Evolutionary conservation across 2,329 filamentous ascomycete species (phyloP).

Genomic region (Colletotrichum sp.): DNA sequence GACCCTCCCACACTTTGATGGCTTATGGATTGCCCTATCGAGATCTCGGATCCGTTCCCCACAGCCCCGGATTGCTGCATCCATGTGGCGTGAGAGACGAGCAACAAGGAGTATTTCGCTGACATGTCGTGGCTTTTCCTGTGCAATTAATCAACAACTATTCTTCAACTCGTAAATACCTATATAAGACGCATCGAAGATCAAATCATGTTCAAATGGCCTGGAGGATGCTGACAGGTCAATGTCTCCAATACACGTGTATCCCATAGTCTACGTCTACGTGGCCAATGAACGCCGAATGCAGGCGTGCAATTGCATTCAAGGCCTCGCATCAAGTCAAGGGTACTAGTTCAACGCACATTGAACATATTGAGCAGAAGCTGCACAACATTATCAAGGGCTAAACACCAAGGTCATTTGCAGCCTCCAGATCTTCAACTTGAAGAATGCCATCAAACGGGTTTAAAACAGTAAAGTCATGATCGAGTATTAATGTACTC

Average conservation of each 20-base stretch:
- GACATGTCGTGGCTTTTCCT: neutral
- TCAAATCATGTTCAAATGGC: neutral
- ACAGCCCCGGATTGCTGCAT: neutral
- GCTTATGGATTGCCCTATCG: neutral
- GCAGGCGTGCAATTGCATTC: neutral
- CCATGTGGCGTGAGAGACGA: neutral
- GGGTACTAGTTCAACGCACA: neutral
- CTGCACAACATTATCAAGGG: neutral
- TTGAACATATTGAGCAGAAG: neutral
- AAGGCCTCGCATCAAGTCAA: neutral
- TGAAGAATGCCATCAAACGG: neutral
- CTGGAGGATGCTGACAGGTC: neutral
- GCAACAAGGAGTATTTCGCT: neutral
- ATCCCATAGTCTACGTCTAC: neutral
- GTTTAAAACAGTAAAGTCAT: neutral
- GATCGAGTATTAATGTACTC: conserved; percentile 15
- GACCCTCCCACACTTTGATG: neutral
- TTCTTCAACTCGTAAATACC: neutral
- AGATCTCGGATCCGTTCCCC: neutral
- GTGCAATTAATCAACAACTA: neutral
- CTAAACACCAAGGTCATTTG: neutral
- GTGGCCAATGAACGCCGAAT: neutral
- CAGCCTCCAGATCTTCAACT: neutral
- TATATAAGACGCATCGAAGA: neutral
- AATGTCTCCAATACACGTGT: neutral